These are phyloP conservation scores for Plenodomus biglobosus DNA, from an alignment of 2,329 filamentous ascomycete genomes.

Conservation along the genomic window DNA sequence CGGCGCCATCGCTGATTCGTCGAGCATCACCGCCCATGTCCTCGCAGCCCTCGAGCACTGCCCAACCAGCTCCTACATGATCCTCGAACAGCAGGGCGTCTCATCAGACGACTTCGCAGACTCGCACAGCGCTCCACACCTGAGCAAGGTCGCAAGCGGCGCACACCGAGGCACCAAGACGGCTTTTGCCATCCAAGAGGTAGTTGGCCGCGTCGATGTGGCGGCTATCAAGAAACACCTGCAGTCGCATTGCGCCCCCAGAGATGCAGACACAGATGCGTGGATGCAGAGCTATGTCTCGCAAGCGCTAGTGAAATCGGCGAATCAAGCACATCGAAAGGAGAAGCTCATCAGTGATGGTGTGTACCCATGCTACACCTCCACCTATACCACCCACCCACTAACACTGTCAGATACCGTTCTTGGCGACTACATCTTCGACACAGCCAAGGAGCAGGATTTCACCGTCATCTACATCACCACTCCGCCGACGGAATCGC, in stretches of 20 bases:
- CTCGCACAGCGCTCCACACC: slow-evolving; percentile 55
- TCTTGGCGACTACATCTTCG: slow-evolving; percentile 28
- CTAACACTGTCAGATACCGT: slow-evolving; percentile 23
- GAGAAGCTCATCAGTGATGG: background rate
- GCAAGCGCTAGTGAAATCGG: slow-evolving; percentile 16
- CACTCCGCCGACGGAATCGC: slow-evolving; percentile 52
- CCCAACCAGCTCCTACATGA: slow-evolving; percentile 72
- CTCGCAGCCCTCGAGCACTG: slow-evolving; percentile 61
- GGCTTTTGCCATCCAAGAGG: slow-evolving; percentile 56
- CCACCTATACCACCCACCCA: background rate
- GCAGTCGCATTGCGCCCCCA: slow-evolving; percentile 51
- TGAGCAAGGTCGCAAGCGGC: slow-evolving; percentile 55
- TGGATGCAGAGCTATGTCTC: slow-evolving; percentile 11
- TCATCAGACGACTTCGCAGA: slow-evolving; percentile 67
- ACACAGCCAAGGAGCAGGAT: slow-evolving; percentile 49
- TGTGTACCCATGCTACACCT: background rate
- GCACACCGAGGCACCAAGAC: slow-evolving; percentile 56
- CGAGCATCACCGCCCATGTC: slow-evolving; percentile 48
- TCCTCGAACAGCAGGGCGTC: slow-evolving; percentile 76
- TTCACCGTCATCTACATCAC: slow-evolving; percentile 80
- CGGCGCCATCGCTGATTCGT: slow-evolving; percentile 46
- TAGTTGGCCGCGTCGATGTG: slow-evolving; percentile 53
- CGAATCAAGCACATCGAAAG: background rate
- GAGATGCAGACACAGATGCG: slow-evolving; percentile 22
- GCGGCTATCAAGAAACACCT: slow-evolving; percentile 48